phyloP scores from a whole-genome alignment of 164 flowering plant species.

The Sedum album region DNA sequence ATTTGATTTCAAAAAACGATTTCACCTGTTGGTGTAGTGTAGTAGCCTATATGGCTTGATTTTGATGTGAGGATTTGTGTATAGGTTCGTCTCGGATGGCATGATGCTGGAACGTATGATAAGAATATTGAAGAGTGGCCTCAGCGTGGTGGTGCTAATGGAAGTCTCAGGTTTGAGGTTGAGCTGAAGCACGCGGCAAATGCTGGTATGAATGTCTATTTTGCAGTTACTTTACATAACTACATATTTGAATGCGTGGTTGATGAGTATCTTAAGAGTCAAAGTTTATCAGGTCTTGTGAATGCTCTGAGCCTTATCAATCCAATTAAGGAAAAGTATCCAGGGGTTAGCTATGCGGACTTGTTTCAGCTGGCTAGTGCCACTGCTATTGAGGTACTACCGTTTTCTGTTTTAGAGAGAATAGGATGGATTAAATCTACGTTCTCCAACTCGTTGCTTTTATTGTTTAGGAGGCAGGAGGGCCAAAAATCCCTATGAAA shows the following conservation, averaged over 20 bases:
- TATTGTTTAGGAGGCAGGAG: constrained; percentile 80
- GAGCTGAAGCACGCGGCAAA: constrained; percentile 96
- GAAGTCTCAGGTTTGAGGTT: constrained; percentile 82
- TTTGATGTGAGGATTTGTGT: background rate
- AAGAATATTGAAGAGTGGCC: constrained; percentile 93
- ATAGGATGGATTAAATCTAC: background rate
- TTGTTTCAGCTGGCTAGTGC: constrained; percentile 96
- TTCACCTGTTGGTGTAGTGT: background rate
- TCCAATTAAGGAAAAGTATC: constrained; percentile 86
- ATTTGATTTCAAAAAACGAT: too few relatives aligned
- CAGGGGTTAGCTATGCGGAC: constrained; percentile 81
- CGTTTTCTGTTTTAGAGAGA: background rate
- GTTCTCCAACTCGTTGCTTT: background rate
- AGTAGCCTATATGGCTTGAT: background rate
- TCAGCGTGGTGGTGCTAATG: constrained; percentile 91
- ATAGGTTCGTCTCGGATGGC: constrained; percentile 98
- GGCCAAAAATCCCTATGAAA: constrained; percentile 92
- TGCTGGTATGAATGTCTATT: constrained; percentile 53
- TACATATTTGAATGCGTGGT: too few relatives aligned
- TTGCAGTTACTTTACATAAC: background rate
- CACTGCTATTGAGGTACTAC: constrained; percentile 86
- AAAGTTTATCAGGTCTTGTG: constrained; percentile 61
- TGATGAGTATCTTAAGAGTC: constrained; percentile 12
- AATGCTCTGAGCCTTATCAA: constrained; percentile 85
- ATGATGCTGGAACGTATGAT: constrained; percentile 95